Percentiles rank a stretch among this genome's conserved stretches.
Evolutionary conservation across 2,329 filamentous ascomycete species (phyloP).

Genomic region (Helminthosporium solani): DNA sequence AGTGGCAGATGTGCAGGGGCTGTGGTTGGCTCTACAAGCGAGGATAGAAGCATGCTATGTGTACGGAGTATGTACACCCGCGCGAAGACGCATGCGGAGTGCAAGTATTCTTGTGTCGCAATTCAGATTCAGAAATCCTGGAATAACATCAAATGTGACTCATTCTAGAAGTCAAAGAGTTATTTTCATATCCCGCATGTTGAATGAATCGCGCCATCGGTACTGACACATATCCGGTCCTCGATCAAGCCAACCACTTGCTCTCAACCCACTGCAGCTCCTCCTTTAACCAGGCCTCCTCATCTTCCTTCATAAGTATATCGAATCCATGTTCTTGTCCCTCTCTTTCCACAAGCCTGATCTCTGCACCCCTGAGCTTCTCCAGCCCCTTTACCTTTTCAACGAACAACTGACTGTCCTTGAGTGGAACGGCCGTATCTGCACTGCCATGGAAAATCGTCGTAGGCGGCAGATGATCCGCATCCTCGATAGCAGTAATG

Average conservation of each 20-base stretch:
- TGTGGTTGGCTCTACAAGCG: background rate
- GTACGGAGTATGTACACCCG: background rate
- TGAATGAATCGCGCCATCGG: no score
- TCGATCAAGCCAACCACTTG: constrained; percentile 22
- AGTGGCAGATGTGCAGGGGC: background rate
- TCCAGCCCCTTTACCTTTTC: constrained; percentile 16
- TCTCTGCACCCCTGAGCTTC: constrained; percentile 16
- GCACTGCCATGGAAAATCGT: constrained; percentile 34
- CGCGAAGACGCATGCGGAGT: background rate
- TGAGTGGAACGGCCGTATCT: constrained; percentile 30
- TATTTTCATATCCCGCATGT: no score
- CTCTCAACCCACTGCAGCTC: constrained; percentile 28
- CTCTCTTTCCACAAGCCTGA: constrained; percentile 20
- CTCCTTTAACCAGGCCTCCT: constrained; percentile 32
- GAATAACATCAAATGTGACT: no score
- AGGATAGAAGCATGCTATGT: constrained; percentile 4
- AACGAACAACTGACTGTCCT: constrained; percentile 28
- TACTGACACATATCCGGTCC: no score
- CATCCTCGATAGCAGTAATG: constrained; percentile 25
- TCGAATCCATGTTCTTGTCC: constrained; percentile 38
- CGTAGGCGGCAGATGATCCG: constrained; percentile 27
- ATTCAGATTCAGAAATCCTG: no score
- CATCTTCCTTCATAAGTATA: constrained; percentile 21
- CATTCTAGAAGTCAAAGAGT: no score
- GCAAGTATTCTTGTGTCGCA: no score